Evolutionary conservation across 129 eudicot species (phyloP).

Genomic region (Flaveria ramosissima): DNA sequence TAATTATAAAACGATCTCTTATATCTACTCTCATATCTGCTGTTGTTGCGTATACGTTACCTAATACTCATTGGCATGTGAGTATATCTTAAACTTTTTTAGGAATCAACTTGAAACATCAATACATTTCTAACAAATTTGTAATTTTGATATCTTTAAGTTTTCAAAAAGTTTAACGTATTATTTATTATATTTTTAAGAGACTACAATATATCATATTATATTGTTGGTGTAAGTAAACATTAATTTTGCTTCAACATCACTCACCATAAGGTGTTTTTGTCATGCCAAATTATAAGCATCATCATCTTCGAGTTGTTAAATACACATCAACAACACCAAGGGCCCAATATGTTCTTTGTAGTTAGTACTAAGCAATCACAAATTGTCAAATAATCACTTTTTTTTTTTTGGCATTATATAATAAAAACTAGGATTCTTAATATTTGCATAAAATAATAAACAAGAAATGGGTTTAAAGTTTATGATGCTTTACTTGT

Average conservation of each 20-base stretch:
- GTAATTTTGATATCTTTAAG: too few relatives aligned
- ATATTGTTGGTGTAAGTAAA: background rate
- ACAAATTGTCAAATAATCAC: background rate
- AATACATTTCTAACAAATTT: too few relatives aligned
- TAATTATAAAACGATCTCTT: too few relatives aligned
- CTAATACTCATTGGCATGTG: too few relatives aligned
- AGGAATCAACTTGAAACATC: too few relatives aligned
- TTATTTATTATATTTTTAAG: too few relatives aligned
- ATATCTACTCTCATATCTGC: too few relatives aligned
- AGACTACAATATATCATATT: background rate
- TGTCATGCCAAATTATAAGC: background rate
- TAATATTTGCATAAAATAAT: too few relatives aligned
- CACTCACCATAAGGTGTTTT: background rate
- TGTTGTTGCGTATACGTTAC: too few relatives aligned
- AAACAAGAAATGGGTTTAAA: background rate
- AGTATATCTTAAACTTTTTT: too few relatives aligned
- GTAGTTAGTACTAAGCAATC: background rate
- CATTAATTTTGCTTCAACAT: background rate
- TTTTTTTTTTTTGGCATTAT: too few relatives aligned
- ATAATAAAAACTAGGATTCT: background rate
- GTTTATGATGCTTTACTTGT: background rate
- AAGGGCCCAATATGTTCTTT: background rate
- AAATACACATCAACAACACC: slow-evolving; percentile 2
- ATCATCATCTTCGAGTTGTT: slow-evolving; percentile 8
- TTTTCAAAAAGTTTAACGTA: too few relatives aligned